phyloP scores from a whole-genome alignment of 352 stramenopile genomes.

The Globisporangium megalacanthum region DNA sequence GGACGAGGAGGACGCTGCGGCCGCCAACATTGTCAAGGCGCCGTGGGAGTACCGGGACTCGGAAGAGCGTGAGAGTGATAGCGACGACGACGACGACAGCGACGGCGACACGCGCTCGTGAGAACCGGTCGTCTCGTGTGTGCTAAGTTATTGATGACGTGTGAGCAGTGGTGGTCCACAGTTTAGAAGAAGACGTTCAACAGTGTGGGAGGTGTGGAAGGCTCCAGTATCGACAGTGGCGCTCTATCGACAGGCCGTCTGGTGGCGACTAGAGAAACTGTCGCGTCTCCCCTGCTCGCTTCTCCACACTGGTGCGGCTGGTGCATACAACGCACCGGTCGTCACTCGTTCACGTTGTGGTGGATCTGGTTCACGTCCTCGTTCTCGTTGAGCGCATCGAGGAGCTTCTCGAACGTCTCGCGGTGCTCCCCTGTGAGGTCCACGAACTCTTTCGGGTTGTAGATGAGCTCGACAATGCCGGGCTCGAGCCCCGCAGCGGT shows the following conservation, averaged over 20 bases:
- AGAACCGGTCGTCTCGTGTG: neutral
- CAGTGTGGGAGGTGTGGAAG: no score
- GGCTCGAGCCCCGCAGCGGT: conserved; percentile 48
- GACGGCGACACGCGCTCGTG: conserved; percentile 2
- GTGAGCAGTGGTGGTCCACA: neutral
- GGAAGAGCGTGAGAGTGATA: conserved; percentile 21
- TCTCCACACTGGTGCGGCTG: neutral
- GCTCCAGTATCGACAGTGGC: neutral
- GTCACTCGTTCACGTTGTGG: conserved; percentile 78
- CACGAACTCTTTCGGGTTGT: conserved; percentile 78
- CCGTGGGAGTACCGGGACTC: conserved; percentile 15
- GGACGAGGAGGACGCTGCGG: conserved; percentile 36
- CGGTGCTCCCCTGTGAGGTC: conserved; percentile 38
- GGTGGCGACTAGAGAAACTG: no score
- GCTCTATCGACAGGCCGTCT: neutral
- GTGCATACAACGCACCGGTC: neutral
- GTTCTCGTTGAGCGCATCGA: conserved; percentile 72
- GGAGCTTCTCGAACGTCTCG: conserved; percentile 70
- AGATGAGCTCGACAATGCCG: conserved; percentile 73
- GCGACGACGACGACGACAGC: conserved; percentile 32
- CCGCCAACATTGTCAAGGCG: conserved; percentile 13
- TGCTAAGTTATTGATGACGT: neutral
- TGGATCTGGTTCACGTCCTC: conserved; percentile 78
- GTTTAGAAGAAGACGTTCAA: neutral
- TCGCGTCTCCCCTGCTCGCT: no score